Percentiles rank a stretch among this genome's conserved stretches.
Conservation (phyloP, 78 protist genomes). For the Dictyostelium brefeldianum region DNA sequence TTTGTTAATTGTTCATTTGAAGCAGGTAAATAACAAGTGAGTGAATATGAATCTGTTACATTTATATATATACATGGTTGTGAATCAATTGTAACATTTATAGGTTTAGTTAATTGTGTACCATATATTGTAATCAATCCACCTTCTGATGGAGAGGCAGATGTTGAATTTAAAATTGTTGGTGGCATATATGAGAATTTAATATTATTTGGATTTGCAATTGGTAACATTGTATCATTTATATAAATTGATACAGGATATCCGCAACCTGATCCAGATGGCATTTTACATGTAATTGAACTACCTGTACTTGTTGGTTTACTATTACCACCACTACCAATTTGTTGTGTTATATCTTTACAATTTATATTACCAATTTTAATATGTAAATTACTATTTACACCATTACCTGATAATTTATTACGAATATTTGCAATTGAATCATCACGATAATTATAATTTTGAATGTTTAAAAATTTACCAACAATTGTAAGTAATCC, state of each 20-base stretch:
- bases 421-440: neutral
- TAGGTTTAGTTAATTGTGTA: neutral
- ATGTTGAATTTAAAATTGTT: slow-evolving; percentile 14
- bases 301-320: neutral
- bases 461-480: neutral
- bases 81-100: neutral
- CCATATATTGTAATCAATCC: slow-evolving; percentile 14
- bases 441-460: neutral
- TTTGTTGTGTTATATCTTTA: neutral
- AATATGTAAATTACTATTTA: neutral
- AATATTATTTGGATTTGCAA: neutral
- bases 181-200: slow-evolving; percentile 19
- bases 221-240: neutral
- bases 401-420: neutral
- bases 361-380: neutral
- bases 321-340: too few species aligned
- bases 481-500: neutral
- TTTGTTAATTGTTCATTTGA: neutral
- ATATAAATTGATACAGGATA: neutral
- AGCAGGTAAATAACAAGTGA: slow-evolving; percentile 7
- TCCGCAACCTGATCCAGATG: neutral
- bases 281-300: slow-evolving; percentile 4
- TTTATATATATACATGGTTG: slow-evolving; percentile 2
- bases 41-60: neutral
- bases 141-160: neutral